A percentile compares a stretch with the other conserved stretches of the same genome.
phyloP scores from a whole-genome alignment of 371 early-diverging fungal species.

The Rhizopus stolonifer region DNA sequence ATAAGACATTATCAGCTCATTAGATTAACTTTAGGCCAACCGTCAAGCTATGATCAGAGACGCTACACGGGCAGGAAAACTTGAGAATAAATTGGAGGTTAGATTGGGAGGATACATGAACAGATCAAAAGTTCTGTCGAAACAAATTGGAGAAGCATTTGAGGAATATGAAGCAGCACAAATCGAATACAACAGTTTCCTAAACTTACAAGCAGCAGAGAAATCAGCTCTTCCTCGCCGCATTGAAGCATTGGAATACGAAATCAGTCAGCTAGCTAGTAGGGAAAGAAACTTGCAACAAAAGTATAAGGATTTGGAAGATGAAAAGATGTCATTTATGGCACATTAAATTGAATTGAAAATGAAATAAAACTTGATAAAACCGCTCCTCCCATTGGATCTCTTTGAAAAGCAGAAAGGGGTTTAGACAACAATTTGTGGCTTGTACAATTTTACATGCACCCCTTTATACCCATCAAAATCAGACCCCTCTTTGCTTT shows the following conservation, averaged over 20 bases:
- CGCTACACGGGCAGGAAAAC: conserved; percentile 74
- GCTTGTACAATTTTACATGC: not conserved
- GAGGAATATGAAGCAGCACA: conserved; percentile 66
- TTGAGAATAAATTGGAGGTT: conserved; percentile 83
- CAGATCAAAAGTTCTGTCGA: conserved; percentile 60
- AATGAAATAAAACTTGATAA: not conserved
- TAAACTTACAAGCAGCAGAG: conserved; percentile 53
- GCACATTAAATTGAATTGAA: not conserved
- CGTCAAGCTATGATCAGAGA: conserved; percentile 78
- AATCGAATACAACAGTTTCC: conserved; percentile 69
- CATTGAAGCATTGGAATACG: conserved; percentile 63
- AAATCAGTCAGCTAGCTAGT: conserved; percentile 59
- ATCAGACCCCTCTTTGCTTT: not conserved
- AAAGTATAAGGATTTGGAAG: conserved; percentile 65
- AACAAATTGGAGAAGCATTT: conserved; percentile 59
- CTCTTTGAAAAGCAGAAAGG: no score
- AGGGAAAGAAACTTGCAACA: conserved; percentile 74
- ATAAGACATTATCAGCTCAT: not conserved
- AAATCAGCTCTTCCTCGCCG: conserved; percentile 68
- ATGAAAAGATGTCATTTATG: conserved; percentile 39
- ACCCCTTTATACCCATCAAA: not conserved
- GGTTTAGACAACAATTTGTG: not conserved
- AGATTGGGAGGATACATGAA: conserved; percentile 80
- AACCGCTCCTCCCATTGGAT: no score
- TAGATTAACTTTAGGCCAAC: conserved; percentile 39